Conservation (phyloP, 1,284 basidiomycete genomes). For the Ganoderma lucidum region DNA sequence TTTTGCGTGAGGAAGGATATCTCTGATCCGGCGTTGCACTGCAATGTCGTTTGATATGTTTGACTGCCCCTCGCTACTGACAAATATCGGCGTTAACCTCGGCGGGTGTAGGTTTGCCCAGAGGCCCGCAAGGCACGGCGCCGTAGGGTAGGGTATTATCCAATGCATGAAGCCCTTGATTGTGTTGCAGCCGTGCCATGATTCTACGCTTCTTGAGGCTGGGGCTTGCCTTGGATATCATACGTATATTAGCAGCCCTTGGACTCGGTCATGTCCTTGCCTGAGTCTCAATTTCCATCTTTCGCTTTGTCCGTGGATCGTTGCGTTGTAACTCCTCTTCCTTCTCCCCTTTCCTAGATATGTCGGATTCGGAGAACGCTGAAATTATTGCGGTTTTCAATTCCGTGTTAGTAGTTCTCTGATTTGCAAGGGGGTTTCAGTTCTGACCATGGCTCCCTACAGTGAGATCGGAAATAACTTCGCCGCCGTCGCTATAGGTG, state of each 20-base stretch:
- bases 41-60: not conserved
- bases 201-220: no score
- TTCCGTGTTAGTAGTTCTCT: not conserved
- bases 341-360: not conserved
- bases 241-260: no score
- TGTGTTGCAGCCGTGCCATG: no score
- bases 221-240: no score
- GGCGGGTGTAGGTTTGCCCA: not conserved
- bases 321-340: not conserved
- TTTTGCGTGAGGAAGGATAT: not conserved
- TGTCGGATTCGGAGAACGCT: slow-evolving; percentile 9
- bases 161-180: no score
- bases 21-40: not conserved
- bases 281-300: no score
- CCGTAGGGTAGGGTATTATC: not conserved
- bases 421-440: not conserved
- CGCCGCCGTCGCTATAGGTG: slow-evolving; percentile 4
- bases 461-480: slow-evolving; percentile 8
- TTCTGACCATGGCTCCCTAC: not conserved
- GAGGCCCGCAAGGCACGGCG: not conserved
- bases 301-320: not conserved
- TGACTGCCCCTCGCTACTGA: not conserved
- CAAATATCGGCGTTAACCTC: not conserved
- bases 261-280: no score
- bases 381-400: not conserved